A percentile compares a stretch with the other conserved stretches of the same genome.
Evolutionary conservation across 768 basidiomycete genomes (phyloP).

Genomic region (Boletus huronensis): DNA sequence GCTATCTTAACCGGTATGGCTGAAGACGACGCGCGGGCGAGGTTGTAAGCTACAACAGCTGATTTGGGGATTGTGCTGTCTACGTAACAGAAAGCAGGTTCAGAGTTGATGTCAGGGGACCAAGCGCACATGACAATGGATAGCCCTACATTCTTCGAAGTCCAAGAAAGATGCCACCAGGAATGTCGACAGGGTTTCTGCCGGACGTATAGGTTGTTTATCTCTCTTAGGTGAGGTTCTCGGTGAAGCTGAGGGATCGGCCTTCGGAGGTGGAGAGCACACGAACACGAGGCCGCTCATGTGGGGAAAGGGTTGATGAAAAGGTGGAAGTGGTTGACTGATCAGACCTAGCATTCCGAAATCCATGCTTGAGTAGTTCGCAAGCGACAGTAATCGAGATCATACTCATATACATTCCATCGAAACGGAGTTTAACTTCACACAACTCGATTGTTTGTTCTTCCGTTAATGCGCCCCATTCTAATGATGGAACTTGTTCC

Average conservation of each 20-base stretch:
- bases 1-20: slow-evolving; percentile 16
- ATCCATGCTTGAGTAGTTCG: slow-evolving; percentile 1
- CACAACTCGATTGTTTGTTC: slow-evolving; percentile 58
- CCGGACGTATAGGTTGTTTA: slow-evolving; percentile 17
- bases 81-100: slow-evolving; percentile 40
- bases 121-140: neutral
- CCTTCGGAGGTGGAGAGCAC: slow-evolving; percentile 33
- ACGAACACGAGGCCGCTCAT: slow-evolving; percentile 49
- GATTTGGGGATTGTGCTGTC: slow-evolving; percentile 39
- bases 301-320: slow-evolving; percentile 36
- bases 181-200: slow-evolving; percentile 38
- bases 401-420: slow-evolving; percentile 45
- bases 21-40: slow-evolving; percentile 33
- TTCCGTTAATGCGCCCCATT: slow-evolving; percentile 59
- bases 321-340: slow-evolving; percentile 43
- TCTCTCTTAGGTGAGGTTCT: slow-evolving; percentile 30
- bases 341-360: slow-evolving; percentile 34
- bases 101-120: neutral
- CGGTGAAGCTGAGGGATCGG: slow-evolving; percentile 24
- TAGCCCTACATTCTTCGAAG: slow-evolving; percentile 55
- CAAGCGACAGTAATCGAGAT: neutral
- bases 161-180: slow-evolving; percentile 55
- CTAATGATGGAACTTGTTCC: slow-evolving; percentile 24
- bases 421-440: slow-evolving; percentile 52
- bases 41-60: slow-evolving; percentile 29